Base-by-base conservation (phyloP, 441 rosid species). In the Erysimum pusillum region DNA sequence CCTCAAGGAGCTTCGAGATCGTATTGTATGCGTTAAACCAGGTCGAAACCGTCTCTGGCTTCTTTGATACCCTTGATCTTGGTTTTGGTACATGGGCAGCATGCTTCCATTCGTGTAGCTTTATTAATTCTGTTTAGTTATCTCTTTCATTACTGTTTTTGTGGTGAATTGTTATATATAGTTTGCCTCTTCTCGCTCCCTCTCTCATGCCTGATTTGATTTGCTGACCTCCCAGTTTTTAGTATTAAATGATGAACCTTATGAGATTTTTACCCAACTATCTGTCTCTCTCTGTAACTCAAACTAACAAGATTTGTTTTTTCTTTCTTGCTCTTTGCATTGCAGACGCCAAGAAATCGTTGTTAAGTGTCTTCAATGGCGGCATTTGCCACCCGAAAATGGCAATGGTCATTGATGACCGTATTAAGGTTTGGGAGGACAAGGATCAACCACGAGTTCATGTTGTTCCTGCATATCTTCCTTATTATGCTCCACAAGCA, bases 321-420 rank as follows among this genome's bases (percentile, higher is more conserved):
- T 66, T 42, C 5, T 64, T 63, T 69, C 57, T 44, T 83, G 35
- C 73, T 66, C 54, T 68, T 44, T 74, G 51, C 69, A 22, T 79
- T 12, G 44, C 88, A 96, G 99, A 93, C 32, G 89, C 92, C 18
- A 89, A 79, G 82, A 96, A 96, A 79, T 93, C 99, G 25, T 81
- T 96, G 81, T 83, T 88, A 73, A 88, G 80, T 81, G 98, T 96
- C 63, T 96, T 96, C 80, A 92, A 80, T 78, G 93, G 87, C 81
- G 96, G 98, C 54, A 78, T 82, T 17, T 93, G 97, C 85, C 97
- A 96, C 82, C 99, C 97, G 45, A 94, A 91, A 84, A 90, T 96
- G 99, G 99, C 99, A 57, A 91, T 96, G 97, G 96, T 96, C 75
- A 90, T 96, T 81, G 99, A 96, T 88, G 99, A 96, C 77, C 97